These are phyloP conservation scores for Pseudotulostoma volvatum DNA, from an alignment of 495 filamentous ascomycete species.

Conservation along the genomic window DNA sequence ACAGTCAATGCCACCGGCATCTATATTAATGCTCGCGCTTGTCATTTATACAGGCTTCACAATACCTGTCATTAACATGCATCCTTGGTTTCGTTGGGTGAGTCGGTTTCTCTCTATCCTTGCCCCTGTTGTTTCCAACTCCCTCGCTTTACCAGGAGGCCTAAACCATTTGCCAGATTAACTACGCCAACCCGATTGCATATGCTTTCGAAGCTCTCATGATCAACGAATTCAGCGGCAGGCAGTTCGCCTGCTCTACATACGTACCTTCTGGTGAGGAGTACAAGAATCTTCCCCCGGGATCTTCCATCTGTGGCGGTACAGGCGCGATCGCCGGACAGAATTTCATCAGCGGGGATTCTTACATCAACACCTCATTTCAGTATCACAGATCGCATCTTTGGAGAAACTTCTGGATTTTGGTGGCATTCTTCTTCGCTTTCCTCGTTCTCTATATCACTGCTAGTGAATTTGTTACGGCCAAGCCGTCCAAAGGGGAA, in stretches of 20 bases:
- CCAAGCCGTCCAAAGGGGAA: conserved; percentile 35
- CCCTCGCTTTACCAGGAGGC: no score
- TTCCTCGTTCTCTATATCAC: conserved; percentile 36
- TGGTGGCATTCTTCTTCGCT: conserved; percentile 47
- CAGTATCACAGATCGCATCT: conserved; percentile 40
- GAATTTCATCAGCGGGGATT: conserved; percentile 28
- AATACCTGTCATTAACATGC: conserved; percentile 34
- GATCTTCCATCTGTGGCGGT: conserved; percentile 32
- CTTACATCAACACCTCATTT: conserved; percentile 38
- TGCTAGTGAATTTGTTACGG: conserved; percentile 31
- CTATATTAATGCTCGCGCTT: conserved; percentile 33
- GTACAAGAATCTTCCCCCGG: conserved; percentile 6
- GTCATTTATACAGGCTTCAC: conserved; percentile 39
- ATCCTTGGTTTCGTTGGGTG: conserved; percentile 35
- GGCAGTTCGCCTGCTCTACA: conserved; percentile 30
- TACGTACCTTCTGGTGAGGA: conserved; percentile 28
- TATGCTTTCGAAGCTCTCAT: conserved; percentile 36
- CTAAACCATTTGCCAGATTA: conserved; percentile 18
- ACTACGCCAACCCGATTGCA: conserved; percentile 33
- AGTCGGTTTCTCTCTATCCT: no score
- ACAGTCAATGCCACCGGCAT: conserved; percentile 36
- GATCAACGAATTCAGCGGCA: conserved; percentile 45
- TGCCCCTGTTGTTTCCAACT: no score
- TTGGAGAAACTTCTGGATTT: conserved; percentile 58
- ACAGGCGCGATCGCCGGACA: conserved; percentile 37